Percentiles rank a stretch among this genome's conserved stretches.
phyloP scores from a whole-genome alignment of 2,329 filamentous ascomycete species.

The Harringtonia lauricola region DNA sequence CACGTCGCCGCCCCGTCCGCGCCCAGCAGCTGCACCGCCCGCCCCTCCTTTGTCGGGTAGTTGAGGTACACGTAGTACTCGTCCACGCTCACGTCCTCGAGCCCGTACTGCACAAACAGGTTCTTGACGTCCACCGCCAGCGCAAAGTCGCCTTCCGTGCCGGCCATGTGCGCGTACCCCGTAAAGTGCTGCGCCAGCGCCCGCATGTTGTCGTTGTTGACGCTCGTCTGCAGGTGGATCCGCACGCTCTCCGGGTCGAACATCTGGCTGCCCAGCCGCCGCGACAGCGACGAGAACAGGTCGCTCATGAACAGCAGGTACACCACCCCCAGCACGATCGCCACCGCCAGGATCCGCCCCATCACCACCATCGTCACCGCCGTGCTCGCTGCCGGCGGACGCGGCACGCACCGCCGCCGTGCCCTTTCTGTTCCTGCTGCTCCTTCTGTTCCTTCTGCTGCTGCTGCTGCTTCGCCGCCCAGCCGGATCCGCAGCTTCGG shows the following conservation, averaged over 20 bases:
- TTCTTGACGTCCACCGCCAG: constrained; percentile 76
- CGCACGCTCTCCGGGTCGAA: constrained; percentile 80
- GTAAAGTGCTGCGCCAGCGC: constrained; percentile 70
- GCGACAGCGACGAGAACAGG: constrained; percentile 57
- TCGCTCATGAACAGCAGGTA: constrained; percentile 83
- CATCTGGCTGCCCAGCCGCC: constrained; percentile 54
- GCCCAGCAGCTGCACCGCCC: constrained; percentile 71
- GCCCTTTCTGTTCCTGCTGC: constrained; percentile 6
- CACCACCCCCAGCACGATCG: constrained; percentile 65
- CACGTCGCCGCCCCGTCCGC: constrained; percentile 51
- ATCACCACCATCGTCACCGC: constrained; percentile 47
- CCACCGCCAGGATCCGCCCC: constrained; percentile 61
- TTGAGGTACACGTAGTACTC: constrained; percentile 86
- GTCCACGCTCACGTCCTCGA: constrained; percentile 68
- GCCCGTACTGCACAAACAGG: constrained; percentile 57
- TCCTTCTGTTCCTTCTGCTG: background rate
- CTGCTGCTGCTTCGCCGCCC: no score
- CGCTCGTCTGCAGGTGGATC: constrained; percentile 58
- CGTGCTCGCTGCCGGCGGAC: constrained; percentile 25
- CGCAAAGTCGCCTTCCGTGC: constrained; percentile 85
- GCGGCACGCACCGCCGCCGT: constrained; percentile 9
- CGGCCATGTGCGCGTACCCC: constrained; percentile 78
- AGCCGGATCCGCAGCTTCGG: constrained; percentile 38
- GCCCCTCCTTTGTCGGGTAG: constrained; percentile 68
- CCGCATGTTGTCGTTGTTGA: constrained; percentile 59